Percentiles rank a stretch among this genome's conserved stretches.
These are phyloP conservation scores for Ganoderma sinense DNA, from an alignment of 1,284 basidiomycete species.

Conservation along the genomic window DNA sequence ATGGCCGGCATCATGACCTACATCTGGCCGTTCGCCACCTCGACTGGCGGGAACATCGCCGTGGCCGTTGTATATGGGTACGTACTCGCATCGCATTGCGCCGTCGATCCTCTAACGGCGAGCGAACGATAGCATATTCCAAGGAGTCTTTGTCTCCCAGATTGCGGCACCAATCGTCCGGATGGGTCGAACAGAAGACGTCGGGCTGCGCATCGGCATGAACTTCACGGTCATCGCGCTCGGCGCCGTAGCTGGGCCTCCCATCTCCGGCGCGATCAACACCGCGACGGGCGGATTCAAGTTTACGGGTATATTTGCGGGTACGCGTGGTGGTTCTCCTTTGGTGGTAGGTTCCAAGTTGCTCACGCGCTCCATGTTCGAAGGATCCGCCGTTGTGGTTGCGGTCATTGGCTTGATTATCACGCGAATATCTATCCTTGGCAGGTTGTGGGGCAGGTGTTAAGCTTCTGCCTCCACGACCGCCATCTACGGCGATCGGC, in stretches of 20 bases:
- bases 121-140: conserved; percentile 50
- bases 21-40: conserved; percentile 63
- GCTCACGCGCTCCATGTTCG: not conserved
- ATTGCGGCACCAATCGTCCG: conserved; percentile 62
- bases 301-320: conserved; percentile 69
- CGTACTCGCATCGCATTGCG: conserved; percentile 17
- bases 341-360: not conserved
- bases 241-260: conserved; percentile 60
- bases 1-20: conserved; percentile 60
- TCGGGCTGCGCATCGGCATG: conserved; percentile 67
- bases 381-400: conserved; percentile 26
- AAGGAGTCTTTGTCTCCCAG: conserved; percentile 65
- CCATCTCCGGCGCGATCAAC: conserved; percentile 66
- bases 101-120: not conserved
- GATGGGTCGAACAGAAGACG: conserved; percentile 65
- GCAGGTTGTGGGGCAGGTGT: conserved; percentile 23
- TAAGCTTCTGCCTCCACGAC: not conserved
- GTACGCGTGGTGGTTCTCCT: conserved; percentile 37
- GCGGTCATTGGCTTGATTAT: conserved; percentile 21
- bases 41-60: conserved; percentile 47
- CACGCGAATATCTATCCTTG: conserved; percentile 21
- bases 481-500: not conserved
- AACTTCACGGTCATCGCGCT: conserved; percentile 57
- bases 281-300: conserved; percentile 51
- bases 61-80: conserved; percentile 63